Base-by-base conservation (phyloP, 805 yeast genomes). In the Cyberlindnera meyerae region DNA sequence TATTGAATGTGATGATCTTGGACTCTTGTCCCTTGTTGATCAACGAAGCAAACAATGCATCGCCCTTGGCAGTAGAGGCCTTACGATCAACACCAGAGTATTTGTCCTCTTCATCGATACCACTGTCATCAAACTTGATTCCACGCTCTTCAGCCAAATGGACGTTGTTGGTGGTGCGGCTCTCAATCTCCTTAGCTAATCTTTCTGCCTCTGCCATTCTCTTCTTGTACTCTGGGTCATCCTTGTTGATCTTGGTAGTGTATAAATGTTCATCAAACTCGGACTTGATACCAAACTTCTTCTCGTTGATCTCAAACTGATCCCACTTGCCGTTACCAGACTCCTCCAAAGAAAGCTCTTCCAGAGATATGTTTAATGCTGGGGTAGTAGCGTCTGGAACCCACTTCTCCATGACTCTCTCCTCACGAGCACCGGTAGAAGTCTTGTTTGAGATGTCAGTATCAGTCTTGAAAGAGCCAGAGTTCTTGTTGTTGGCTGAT, bases 111-210 rank as follows among this genome's bases (percentile, higher is more conserved):
- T 93, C 98, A 60, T 93, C 97, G 48, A 85, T 48, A 13, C 95
- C 95, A 42, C 83, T 75, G 54, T 85, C 96, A 56, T 85, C 95
- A 26, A 82, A 73, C 13, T 58, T 52, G 12, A 77, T 44, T 18
- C 95, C 95, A 58, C 98, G 77, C 60, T 90, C 98, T 58, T 90
- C 98, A 44, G 95, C 90, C 18, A 89, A 45, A 57, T 93, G 97
- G 20, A 75, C 63, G 54, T 85, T 88, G 18, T 81, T 82, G 17
- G 80, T 71, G 35, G 68, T 57, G 6, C 72, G 67, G 27, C 71
- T 62, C 59, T 84, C 93, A 50, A 90, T 90, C 55, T 93, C 97
- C 31, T 66, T 70, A 2, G 97, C 96, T 39, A 93, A 60, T 47
- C 68, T 66, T 32, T 80, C 88, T 4, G 98, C 98, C 40, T 74